Conservation (phyloP, 164 flowering plant genomes). For the Vitis rotundifolia region DNA sequence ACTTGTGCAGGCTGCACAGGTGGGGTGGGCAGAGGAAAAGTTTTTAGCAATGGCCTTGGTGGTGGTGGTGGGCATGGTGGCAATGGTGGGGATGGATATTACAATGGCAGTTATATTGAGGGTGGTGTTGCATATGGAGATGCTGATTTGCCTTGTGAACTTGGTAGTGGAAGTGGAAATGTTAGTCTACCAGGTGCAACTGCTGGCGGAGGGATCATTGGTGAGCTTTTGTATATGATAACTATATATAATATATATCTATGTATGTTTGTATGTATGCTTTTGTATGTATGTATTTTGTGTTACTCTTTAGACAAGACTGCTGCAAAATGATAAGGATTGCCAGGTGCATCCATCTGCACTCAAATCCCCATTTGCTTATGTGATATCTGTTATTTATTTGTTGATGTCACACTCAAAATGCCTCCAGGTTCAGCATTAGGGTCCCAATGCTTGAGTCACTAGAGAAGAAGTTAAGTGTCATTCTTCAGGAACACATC, state of each 20-base stretch:
- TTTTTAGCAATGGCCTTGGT: constrained; percentile 61
- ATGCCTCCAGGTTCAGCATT: too few species aligned
- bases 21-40: constrained; percentile 78
- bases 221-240: constrained; percentile 36
- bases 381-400: too few species aligned
- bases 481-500: too few species aligned
- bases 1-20: constrained; percentile 73
- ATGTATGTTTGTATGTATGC: too few species aligned
- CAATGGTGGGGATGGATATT: constrained; percentile 86
- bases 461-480: too few species aligned
- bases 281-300: too few species aligned
- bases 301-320: too few species aligned
- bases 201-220: constrained; percentile 92
- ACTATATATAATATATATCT: neutral
- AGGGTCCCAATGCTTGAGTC: too few species aligned
- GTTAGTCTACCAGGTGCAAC: constrained; percentile 55
- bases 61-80: constrained; percentile 99
- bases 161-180: constrained; percentile 98
- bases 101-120: constrained; percentile 51
- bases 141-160: constrained; percentile 94
- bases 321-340: too few species aligned
- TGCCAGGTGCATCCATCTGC: too few species aligned
- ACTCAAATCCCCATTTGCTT: too few species aligned
- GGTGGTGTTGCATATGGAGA: constrained; percentile 88
- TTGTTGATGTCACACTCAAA: too few species aligned